phyloP scores from a whole-genome alignment of 164 flowering plant genomes.

The Nymphaea thermarum region DNA sequence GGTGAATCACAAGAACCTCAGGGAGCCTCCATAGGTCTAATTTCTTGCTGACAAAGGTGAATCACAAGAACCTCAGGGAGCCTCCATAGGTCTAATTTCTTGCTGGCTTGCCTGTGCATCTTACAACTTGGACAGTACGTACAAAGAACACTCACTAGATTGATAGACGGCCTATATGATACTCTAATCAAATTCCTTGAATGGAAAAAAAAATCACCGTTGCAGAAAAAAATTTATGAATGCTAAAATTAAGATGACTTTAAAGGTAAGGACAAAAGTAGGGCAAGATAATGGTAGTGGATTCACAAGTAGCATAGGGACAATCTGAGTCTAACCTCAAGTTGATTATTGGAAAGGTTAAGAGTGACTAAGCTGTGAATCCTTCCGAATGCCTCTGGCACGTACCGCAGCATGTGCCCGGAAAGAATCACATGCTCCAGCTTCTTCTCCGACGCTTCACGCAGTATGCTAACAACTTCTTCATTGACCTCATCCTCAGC shows the following conservation, averaged over 20 bases:
- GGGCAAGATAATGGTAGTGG: neutral
- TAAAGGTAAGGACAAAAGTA: too few relatives aligned
- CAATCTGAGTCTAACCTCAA: conserved; percentile 37
- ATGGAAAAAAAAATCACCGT: too few relatives aligned
- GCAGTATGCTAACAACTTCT: conserved; percentile 57
- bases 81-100: conserved; percentile 96
- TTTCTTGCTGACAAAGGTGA: conserved; percentile 86
- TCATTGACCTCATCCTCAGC: conserved; percentile 43
- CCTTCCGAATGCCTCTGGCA: conserved; percentile 83
- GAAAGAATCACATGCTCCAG: conserved; percentile 56
- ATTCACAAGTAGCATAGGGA: neutral
- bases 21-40: conserved; percentile 97
- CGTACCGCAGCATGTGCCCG: conserved; percentile 29
- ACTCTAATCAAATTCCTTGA: too few relatives aligned
- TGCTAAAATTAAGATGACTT: too few relatives aligned
- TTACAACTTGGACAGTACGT: conserved; percentile 94
- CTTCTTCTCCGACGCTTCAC: conserved; percentile 27
- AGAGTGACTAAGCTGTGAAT: conserved; percentile 40
- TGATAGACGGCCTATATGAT: neutral
- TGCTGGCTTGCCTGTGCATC: conserved; percentile 79
- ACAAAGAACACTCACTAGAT: neutral
- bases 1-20: conserved; percentile 80
- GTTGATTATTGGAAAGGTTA: conserved; percentile 56
- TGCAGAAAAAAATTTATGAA: too few relatives aligned
- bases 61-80: conserved; percentile 83